Conservation (phyloP, 179 eudicot species). For the Silene noctiflora region DNA sequence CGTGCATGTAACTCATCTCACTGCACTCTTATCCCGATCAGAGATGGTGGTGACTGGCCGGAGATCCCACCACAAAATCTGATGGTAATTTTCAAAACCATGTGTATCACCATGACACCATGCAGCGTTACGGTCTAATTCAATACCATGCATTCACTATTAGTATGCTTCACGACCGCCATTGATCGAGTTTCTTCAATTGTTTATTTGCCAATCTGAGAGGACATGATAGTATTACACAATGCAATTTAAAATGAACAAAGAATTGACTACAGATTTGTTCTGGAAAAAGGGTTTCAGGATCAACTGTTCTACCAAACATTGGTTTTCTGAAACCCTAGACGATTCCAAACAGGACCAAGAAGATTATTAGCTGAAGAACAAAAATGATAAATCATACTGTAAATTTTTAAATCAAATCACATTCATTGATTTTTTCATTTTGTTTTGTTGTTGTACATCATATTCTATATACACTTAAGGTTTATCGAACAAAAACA, state of each 20-base stretch:
- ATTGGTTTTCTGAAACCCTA: neutral
- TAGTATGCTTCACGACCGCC: neutral
- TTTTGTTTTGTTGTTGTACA: neutral
- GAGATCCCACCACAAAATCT: too few relatives aligned
- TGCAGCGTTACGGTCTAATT: neutral
- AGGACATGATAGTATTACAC: neutral
- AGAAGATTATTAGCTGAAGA: neutral
- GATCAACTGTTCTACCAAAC: neutral
- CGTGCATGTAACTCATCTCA: too few relatives aligned
- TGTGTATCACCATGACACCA: too few relatives aligned
- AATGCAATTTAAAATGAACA: neutral
- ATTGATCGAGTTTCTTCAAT: neutral
- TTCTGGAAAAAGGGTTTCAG: neutral
- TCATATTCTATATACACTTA: constrained; percentile 16
- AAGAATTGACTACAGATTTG: neutral
- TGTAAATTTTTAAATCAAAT: too few relatives aligned
- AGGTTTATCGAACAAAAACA: constrained; percentile 20
- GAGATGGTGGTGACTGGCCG: too few relatives aligned
- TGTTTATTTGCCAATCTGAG: neutral
- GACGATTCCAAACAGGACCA: neutral
- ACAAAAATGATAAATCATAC: constrained; percentile 1
- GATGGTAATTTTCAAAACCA: too few relatives aligned
- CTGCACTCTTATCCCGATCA: too few relatives aligned
- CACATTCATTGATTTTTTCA: neutral
- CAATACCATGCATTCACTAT: neutral